Base-by-base conservation (phyloP, 305 asterid species). In the Coffea humblotiana region DNA sequence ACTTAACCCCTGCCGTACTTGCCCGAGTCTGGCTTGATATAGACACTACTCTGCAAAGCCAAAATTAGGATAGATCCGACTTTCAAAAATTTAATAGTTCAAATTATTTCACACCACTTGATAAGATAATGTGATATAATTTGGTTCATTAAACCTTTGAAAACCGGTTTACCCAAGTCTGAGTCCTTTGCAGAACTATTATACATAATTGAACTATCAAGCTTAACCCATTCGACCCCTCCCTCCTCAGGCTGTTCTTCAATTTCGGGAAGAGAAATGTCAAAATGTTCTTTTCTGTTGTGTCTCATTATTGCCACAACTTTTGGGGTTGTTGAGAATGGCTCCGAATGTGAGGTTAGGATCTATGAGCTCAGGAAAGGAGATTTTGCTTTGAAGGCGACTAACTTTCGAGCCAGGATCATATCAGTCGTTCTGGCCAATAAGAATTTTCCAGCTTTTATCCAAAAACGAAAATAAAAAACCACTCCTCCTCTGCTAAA, bases 351-450 rank as follows among this genome's bases (percentile, higher is more conserved):
- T 5, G 70, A 82, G 60, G 77, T 74, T 21, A 78, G 78, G 68
- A 52, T 87, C 18, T 87, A 86, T 76, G 88, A 86, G 85, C 70
- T 89, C n/a, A 80, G 76, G 81, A 84, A 79, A 78, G 88, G 85
- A 65, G 86, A 89, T 78, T 88, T 88, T 75, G 49, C 79, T 43
- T 32, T 89, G 18, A 89, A 85, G 80, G 78, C 88, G 13, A 86
- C 91, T 16, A 85, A 89, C 80, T 88, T 49, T 72, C 91, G 91
- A 52, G 91, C 92, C 72, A 82, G 89, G 75, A 71, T 89, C 76
- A 78, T 89, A 66, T 89, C 92, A 68, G 82, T 84, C 58, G 48
- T 83, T 71, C 88, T 88, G 56, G 91, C 92, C 45, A 91, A 89
- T 75, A 83, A 81, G 51, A 47, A 86, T 13, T 32, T 32, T 32